These are phyloP conservation scores for Trichophyton simii DNA, from an alignment of 2,329 filamentous ascomycete genomes.

Conservation along the genomic window DNA sequence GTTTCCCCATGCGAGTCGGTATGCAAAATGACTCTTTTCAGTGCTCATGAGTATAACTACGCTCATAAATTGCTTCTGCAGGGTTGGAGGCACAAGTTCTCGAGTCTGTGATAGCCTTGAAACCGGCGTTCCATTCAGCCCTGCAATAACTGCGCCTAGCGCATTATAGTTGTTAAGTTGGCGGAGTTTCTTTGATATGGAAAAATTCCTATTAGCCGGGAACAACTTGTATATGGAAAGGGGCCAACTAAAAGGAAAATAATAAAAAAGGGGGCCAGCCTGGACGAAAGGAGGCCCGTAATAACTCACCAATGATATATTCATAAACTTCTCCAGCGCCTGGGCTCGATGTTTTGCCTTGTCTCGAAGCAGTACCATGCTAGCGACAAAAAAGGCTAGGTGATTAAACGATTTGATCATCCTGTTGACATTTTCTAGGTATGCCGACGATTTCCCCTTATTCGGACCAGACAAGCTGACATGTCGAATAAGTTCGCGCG, in stretches of 20 bases:
- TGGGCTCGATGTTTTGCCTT: conserved; percentile 90
- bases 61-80: conserved; percentile 74
- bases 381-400: conserved; percentile 67
- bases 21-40: conserved; percentile 84
- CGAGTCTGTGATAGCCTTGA: conserved; percentile 71
- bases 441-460: conserved; percentile 52
- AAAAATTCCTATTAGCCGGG: conserved; percentile 3
- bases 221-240: background rate
- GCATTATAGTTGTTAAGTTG: conserved; percentile 96
- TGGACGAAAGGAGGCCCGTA: background rate
- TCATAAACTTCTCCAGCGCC: conserved; percentile 93
- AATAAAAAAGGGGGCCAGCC: background rate
- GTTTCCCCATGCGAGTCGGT: conserved; percentile 96
- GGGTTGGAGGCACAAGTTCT: conserved; percentile 56
- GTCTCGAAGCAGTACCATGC: conserved; percentile 76
- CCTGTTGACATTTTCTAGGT: conserved; percentile 74
- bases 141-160: conserved; percentile 83
- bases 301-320: conserved; percentile 49
- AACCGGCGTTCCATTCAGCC: conserved; percentile 77
- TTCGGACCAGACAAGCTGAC: conserved; percentile 55
- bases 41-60: conserved; percentile 86
- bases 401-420: conserved; percentile 93
- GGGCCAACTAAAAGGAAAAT: no score
- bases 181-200: conserved; percentile 52
- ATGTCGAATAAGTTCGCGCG: conserved; percentile 84